Evolutionary conservation across 305 asterid species (phyloP).

Genomic region (Fraxinus xanthoxyloides): DNA sequence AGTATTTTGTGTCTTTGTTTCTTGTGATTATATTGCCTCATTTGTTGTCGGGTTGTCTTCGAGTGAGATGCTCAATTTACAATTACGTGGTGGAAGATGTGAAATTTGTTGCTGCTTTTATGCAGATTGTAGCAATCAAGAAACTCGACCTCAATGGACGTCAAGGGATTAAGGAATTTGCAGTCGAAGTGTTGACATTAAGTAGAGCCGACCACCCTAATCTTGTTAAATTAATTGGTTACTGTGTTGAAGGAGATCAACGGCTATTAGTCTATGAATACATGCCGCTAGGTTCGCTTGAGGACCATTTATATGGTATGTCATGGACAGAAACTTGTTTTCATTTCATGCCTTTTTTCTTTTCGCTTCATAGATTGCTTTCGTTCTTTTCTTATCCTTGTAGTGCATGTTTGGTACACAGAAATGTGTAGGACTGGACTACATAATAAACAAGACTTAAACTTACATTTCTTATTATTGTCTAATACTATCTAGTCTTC

Average conservation of each 20-base stretch:
- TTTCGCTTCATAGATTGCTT: not conserved
- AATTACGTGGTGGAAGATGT: not conserved
- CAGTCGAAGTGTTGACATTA: constrained; percentile 70
- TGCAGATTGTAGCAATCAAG: constrained; percentile 77
- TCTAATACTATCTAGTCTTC: not conserved
- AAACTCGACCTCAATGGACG: constrained; percentile 68
- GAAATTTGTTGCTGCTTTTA: constrained; percentile 1
- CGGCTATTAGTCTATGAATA: constrained; percentile 75
- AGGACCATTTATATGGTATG: constrained; percentile 76
- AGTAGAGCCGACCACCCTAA: constrained; percentile 64
- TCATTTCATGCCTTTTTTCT: not conserved
- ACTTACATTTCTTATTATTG: not conserved
- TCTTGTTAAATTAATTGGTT: constrained; percentile 76
- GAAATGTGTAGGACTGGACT: not conserved
- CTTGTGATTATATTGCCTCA: not conserved
- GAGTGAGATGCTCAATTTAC: not conserved
- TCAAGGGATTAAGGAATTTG: constrained; percentile 74
- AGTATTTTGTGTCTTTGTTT: not conserved
- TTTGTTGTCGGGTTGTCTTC: not conserved
- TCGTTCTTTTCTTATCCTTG: not conserved
- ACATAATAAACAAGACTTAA: not conserved
- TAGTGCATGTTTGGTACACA: not conserved
- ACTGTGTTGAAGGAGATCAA: constrained; percentile 73
- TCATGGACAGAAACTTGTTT: not conserved
- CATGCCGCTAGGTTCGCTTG: constrained; percentile 83